These are phyloP conservation scores for Chalara sp. DNA, from an alignment of 2,329 filamentous ascomycete genomes.

Conservation along the genomic window DNA sequence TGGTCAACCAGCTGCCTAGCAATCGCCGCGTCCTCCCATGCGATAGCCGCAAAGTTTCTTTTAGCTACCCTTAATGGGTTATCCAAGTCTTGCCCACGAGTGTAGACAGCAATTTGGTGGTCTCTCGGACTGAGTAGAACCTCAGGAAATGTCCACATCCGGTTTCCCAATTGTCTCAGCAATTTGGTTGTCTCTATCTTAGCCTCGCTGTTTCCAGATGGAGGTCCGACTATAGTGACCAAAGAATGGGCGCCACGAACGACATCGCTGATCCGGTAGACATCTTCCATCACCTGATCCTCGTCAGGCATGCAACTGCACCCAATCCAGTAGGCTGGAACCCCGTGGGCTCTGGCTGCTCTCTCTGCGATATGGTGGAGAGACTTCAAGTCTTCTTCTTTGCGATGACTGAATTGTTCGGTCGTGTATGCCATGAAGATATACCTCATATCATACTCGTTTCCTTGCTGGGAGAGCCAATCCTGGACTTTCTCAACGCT, in stretches of 20 bases:
- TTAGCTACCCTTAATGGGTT: no score
- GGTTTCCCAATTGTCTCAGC: slow-evolving; percentile 2
- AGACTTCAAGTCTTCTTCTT: not conserved
- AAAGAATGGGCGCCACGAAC: slow-evolving; percentile 10
- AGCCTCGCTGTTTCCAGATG: slow-evolving; percentile 1
- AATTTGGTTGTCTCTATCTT: not conserved
- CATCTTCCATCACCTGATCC: slow-evolving; percentile 9
- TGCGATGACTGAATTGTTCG: slow-evolving; percentile 2
- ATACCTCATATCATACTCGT: slow-evolving; percentile 1
- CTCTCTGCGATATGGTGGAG: not conserved
- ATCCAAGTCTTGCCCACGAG: no score
- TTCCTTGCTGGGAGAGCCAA: not conserved
- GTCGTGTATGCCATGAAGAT: slow-evolving; percentile 6
- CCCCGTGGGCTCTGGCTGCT: not conserved
- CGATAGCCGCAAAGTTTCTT: no score
- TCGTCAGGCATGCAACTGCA: slow-evolving; percentile 7
- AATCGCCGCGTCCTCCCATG: no score
- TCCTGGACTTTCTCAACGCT: not conserved
- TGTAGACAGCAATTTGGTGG: no score
- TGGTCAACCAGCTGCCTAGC: no score
- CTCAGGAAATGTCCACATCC: slow-evolving; percentile 7
- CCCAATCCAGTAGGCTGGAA: slow-evolving; percentile 11
- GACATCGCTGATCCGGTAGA: slow-evolving; percentile 15
- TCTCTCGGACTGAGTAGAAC: no score
- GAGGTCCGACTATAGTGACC: slow-evolving; percentile 1